A percentile compares a stretch with the other conserved stretches of the same genome.
Evolutionary conservation across 441 rosid species (phyloP).

Genomic region (Manihot esculenta): DNA sequence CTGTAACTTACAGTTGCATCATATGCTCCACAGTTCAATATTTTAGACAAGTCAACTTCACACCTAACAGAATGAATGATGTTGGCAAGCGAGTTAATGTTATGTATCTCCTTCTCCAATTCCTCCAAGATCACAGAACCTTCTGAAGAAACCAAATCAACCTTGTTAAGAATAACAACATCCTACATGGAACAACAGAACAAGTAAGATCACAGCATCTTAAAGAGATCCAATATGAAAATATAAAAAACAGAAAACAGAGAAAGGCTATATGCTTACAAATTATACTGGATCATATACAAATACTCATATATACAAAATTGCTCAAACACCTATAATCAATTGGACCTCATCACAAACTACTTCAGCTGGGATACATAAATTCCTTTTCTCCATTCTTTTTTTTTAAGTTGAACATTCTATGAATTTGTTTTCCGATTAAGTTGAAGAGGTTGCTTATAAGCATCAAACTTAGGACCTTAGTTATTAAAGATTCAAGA

Average conservation of each 20-base stretch:
- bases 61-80: conserved; percentile 70
- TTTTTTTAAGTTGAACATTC: not conserved
- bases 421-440: not conserved
- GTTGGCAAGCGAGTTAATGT: conserved; percentile 75
- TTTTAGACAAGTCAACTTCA: conserved; percentile 71
- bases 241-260: not conserved
- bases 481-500: too few species aligned
- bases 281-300: not conserved
- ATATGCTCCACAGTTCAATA: conserved; percentile 75
- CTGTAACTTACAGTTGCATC: conserved; percentile 47
- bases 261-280: not conserved
- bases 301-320: not conserved
- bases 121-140: conserved; percentile 54
- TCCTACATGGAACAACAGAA: conserved; percentile 54
- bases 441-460: not conserved
- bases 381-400: not conserved
- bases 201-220: conserved; percentile 20
- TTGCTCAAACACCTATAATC: not conserved
- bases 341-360: not conserved
- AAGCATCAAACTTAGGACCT: conserved; percentile 9
- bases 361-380: not conserved
- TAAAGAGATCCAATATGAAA: conserved; percentile 14
- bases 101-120: conserved; percentile 71
- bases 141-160: conserved; percentile 75
- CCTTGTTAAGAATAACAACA: conserved; percentile 87